Base-by-base conservation (phyloP, 192 early-diverging fungal species). In the Coemansia sp. region DNA sequence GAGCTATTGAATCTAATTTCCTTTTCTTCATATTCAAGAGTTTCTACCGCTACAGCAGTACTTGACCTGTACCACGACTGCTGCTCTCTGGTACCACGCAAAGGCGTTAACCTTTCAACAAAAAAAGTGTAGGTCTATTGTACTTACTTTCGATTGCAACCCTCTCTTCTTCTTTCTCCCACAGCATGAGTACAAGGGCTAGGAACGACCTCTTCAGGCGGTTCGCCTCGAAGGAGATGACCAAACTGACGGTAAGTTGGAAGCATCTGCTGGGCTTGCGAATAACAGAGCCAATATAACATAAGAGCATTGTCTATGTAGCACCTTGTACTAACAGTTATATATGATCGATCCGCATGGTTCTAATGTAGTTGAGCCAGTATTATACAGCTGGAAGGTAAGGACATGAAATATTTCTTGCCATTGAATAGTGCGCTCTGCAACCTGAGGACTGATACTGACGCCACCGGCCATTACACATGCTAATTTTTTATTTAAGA, bases 191-290 rank as follows among this genome's bases (percentile, higher is more conserved):
- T 54, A 31, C 67, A 31, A 61, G 64, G 50, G 31, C 58, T 21
- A 46, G 31, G 10, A 70, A 64, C 30, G 77, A 80, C 61, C 56
- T 73, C 63, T 74, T 79, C 65, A 53, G 68, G 68, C 62, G 76
- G 63, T 73, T 79, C 59, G 76, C 76, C 61, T 74, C 77, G 56
- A 79, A 79, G 65, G 77, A 74, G 25, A 74, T 79, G 72, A 79
- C 77, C 9, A 79, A 79, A 50, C 77, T 79, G 52, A 74, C 77
- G 64, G 70, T 78, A 76, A 51, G 74, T 57, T 55, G 54, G 23
- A 30, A 19, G 33, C 60, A 19, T 6, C 27, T 17, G n/a, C 39
- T 46, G 2, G 14, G 3, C 39, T 46, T 46, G 39, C 17, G 3
- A 14, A 46, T 17, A 46, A 17, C 3, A 14, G 39, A 46, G 39